Evolutionary conservation across 2,329 filamentous ascomycete genomes (phyloP), one percentile per base, ranked within the genome.

Genomic region (Fusarium longipes): DNA sequence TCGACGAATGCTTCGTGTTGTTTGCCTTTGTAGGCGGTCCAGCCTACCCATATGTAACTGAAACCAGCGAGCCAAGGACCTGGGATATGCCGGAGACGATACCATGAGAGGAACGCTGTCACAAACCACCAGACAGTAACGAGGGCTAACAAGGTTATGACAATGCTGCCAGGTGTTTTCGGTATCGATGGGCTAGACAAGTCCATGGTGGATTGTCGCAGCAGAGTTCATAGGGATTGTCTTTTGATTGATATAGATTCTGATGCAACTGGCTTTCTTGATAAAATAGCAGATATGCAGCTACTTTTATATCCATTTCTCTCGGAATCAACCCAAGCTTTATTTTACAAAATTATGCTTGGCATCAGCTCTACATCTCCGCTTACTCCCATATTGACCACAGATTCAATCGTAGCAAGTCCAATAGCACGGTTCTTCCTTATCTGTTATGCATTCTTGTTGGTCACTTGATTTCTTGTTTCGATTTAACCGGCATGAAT

Each of bases 21-120:
- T 22, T 33, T 17, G 4, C 55, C 51, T 2, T 14, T 57, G 38
- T 47, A 57, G 3, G 32, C 39, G 1, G 24, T 15, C 39, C 39
- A 32, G 5, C 39, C 51, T 22, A 12, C 40, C 55, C 51, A 57
- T 8, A 57, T 25, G 51, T 57, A 57, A 39, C 32, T 57, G 8
- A 57, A 43, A 3, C 51, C 20, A 9, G 55, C 39, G 8, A 27
- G 6, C 38, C 39, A 57, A 9, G 51, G 55, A 1, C 55, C 55
- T 15, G 55, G 55, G 6, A 57, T 24, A n/a, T 57, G 51, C 1
- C n/a, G 32, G 5, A 57, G 38, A 6, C 55, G 55, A 7, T 45
- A 36, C 51, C 52, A 57, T 17, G 39, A 3, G 10, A 45, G 4
- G 5, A 47, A 8, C 1, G 32, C 14, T 7, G 25, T 25, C 3